These are phyloP conservation scores for Ormosia semicastrata DNA, from an alignment of 306 rosid genomes.

Conservation along the genomic window DNA sequence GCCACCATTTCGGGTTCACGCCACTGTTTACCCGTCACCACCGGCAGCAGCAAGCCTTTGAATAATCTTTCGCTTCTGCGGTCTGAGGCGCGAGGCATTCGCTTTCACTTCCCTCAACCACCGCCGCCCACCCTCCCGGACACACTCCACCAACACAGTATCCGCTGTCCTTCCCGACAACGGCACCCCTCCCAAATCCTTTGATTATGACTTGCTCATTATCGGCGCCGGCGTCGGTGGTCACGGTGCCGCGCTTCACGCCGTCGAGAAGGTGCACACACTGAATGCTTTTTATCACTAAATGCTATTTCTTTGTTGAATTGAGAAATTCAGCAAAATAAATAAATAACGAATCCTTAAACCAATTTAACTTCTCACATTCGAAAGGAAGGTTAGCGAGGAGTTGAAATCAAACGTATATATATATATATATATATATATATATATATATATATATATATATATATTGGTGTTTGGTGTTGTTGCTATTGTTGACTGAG, in stretches of 20 bases:
- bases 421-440: too few species aligned
- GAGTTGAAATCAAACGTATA: too few species aligned
- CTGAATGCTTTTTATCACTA: too few species aligned
- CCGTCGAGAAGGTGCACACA: conserved; percentile 77
- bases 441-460: too few species aligned
- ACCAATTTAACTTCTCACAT: too few species aligned
- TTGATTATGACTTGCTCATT: conserved; percentile 85
- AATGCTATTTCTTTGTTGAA: too few species aligned
- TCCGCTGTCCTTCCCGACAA: conserved; percentile 59
- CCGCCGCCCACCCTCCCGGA: conserved; percentile 24
- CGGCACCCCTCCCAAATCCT: conserved; percentile 69
- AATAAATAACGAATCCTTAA: too few species aligned
- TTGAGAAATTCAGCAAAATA: too few species aligned
- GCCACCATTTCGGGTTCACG: conserved; percentile 53
- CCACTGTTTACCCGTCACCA: conserved; percentile 5
- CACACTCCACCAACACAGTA: conserved; percentile 25
- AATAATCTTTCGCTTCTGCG: conserved; percentile 81
- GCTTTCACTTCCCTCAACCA: conserved; percentile 46
- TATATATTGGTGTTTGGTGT: too few species aligned
- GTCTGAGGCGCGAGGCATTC: conserved; percentile 63
- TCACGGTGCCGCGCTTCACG: conserved; percentile 97
- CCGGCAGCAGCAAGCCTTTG: conserved; percentile 28
- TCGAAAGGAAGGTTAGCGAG: too few species aligned
- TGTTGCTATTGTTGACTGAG: too few species aligned
- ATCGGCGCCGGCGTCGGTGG: conserved; percentile 99